Base-by-base conservation (phyloP, 2,329 filamentous ascomycete species). In the Sporothrix dimorphospora region DNA sequence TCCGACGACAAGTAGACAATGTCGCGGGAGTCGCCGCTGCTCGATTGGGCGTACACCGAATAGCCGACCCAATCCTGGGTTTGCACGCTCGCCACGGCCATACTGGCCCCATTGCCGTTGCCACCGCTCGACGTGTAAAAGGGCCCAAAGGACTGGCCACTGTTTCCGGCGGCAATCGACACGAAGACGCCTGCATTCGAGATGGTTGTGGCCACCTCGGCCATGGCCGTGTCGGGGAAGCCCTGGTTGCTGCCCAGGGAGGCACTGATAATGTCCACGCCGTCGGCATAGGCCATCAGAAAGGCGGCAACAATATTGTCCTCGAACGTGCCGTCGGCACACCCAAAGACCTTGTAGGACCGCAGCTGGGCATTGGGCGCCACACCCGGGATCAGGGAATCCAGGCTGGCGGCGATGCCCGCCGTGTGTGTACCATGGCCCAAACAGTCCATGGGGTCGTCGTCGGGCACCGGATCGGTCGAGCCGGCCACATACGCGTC, bases 131-230 rank as follows among this genome's bases (percentile, higher is more conserved):
- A 74, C 57, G 75, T 70, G 34, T 77, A 76, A 69, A 82, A 81
- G 59, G 75, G 70, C 12, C 72, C 75, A 16, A 47, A 63, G 16
- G 1, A 4, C 27, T 47, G 30, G 12, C 83, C 83, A 24, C 80
- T 79, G 70, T 85, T 85, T 8, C 83, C 83, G 7, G 79, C 81
- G 0, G 82, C 80, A 42, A 83, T 79, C 5, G 81, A 79, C 59
- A 82, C 79, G 27, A 81, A 79, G 1, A 83, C 79, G 21, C 83
- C 83, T 2, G 79, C 77, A 14, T 81, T 79, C 21, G 80, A 81
- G 67, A 85, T 82, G 19, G 81, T 79, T 6, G 80, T 79, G 3
- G 81, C 79, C 6, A 82, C 80, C n/a, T 79, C 78, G 42, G 82
- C 80, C 79, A 79, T 81, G n/a, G 81, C 77, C 42, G 81, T 75